phyloP scores from a whole-genome alignment of 2,329 filamentous ascomycete genomes.

The Aspergillus sp. region DNA sequence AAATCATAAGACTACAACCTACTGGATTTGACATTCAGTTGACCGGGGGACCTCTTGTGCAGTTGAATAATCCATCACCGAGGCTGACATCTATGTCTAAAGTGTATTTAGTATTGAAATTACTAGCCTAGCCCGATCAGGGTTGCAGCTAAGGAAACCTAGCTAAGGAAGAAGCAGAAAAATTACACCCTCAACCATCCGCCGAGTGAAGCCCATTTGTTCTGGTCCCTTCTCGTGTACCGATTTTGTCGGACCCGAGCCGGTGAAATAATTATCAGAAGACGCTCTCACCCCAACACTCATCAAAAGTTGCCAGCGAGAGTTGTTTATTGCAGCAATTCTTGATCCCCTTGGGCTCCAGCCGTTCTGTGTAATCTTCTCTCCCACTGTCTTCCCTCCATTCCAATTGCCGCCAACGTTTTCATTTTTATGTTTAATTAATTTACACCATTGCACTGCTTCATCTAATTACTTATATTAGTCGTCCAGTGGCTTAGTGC shows the following conservation, averaged over 20 bases:
- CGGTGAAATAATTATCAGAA: slow-evolving; percentile 7
- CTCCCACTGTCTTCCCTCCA: slow-evolving; percentile 5
- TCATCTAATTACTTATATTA: neutral
- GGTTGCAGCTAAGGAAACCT: neutral
- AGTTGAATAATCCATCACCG: too few relatives aligned
- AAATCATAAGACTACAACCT: neutral
- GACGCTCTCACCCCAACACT: slow-evolving; percentile 25
- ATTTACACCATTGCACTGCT: slow-evolving; percentile 1
- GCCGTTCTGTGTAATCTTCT: slow-evolving; percentile 18
- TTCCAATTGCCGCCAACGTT: slow-evolving; percentile 4
- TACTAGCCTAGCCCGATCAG: neutral
- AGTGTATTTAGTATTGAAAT: neutral
- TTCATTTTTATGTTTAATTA: slow-evolving; percentile 1
- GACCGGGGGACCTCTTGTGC: neutral
- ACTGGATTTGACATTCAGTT: neutral
- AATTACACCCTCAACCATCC: slow-evolving; percentile 13
- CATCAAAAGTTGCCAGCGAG: slow-evolving; percentile 17
- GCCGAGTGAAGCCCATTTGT: slow-evolving; percentile 3
- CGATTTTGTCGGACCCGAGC: slow-evolving; percentile 4
- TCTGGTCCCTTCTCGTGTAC: neutral
- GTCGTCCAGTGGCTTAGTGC: neutral
- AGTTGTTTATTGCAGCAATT: slow-evolving; percentile 1
- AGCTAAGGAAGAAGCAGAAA: neutral
- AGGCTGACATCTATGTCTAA: too few relatives aligned
- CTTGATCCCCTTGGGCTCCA: slow-evolving; percentile 9